Conservation (phyloP, 2,329 filamentous ascomycete genomes). For the Arthroderma sp. region DNA sequence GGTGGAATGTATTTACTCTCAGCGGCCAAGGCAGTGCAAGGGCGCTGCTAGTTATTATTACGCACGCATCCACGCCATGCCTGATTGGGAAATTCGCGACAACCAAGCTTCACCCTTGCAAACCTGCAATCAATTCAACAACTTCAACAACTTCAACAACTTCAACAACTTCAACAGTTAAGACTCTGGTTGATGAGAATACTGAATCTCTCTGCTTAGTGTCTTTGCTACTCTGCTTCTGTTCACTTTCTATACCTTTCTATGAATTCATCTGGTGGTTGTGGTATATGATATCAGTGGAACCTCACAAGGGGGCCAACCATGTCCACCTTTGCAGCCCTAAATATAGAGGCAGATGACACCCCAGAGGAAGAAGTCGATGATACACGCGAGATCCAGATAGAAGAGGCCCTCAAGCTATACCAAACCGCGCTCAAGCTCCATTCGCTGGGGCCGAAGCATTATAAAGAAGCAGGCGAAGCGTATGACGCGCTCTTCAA, state of each 20-base stretch:
- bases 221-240: not conserved
- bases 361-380: slow-evolving; percentile 74
- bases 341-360: slow-evolving; percentile 91
- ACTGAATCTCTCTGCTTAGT: not conserved
- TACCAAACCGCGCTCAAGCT: slow-evolving; percentile 86
- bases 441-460: slow-evolving; percentile 71
- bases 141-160: not conserved
- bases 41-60: not conserved
- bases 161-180: not conserved
- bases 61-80: slow-evolving; percentile 8
- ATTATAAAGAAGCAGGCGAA: slow-evolving; percentile 61
- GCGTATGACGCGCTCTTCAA: slow-evolving; percentile 78
- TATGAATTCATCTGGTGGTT: not conserved
- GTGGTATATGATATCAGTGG: not conserved
- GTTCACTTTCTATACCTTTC: not conserved
- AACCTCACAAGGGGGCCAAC: not conserved
- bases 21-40: not conserved
- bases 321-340: slow-evolving; percentile 61
- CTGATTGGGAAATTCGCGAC: slow-evolving; percentile 9
- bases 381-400: slow-evolving; percentile 89
- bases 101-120: slow-evolving; percentile 1
- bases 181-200: not conserved
- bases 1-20: not conserved
- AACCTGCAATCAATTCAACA: not conserved
- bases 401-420: slow-evolving; percentile 89